phyloP scores from a whole-genome alignment of 2,329 filamentous ascomycete species.

The Lachnellula arida region DNA sequence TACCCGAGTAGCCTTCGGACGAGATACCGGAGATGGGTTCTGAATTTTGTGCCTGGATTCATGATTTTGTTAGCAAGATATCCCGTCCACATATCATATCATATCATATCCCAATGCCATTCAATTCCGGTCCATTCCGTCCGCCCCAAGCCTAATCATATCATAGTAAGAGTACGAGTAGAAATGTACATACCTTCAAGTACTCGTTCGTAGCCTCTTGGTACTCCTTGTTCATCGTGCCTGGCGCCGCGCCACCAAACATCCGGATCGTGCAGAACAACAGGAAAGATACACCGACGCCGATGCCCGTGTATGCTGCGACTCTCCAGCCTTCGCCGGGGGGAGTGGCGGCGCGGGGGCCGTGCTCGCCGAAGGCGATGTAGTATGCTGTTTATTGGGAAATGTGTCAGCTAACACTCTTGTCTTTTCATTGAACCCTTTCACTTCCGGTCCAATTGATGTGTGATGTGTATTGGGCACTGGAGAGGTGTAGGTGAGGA shows the following conservation, averaged over 20 bases:
- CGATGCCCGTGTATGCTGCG: slow-evolving; percentile 65
- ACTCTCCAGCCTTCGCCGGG: slow-evolving; percentile 82
- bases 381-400: slow-evolving; percentile 71
- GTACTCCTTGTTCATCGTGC: slow-evolving; percentile 95
- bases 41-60: slow-evolving; percentile 67
- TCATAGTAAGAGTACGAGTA: background rate
- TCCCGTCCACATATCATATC: background rate
- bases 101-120: background rate
- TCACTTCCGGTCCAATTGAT: background rate
- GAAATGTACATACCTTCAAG: slow-evolving; percentile 64
- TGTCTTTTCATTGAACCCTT: background rate
- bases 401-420: slow-evolving; percentile 18
- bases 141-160: background rate
- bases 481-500: background rate
- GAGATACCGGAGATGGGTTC: slow-evolving; percentile 84
- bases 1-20: slow-evolving; percentile 72
- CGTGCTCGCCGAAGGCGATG: slow-evolving; percentile 97
- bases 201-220: slow-evolving; percentile 94
- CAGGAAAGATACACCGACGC: slow-evolving; percentile 60
- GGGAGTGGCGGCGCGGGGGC: slow-evolving; percentile 76
- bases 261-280: slow-evolving; percentile 70
- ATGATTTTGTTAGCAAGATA: slow-evolving; percentile 8
- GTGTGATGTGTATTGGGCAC: background rate
- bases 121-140: no score
- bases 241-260: slow-evolving; percentile 67